Evolutionary conservation across 2,329 filamentous ascomycete genomes (phyloP), one percentile per base, ranked within the genome.

Genomic region (Trichoderma sp.): DNA sequence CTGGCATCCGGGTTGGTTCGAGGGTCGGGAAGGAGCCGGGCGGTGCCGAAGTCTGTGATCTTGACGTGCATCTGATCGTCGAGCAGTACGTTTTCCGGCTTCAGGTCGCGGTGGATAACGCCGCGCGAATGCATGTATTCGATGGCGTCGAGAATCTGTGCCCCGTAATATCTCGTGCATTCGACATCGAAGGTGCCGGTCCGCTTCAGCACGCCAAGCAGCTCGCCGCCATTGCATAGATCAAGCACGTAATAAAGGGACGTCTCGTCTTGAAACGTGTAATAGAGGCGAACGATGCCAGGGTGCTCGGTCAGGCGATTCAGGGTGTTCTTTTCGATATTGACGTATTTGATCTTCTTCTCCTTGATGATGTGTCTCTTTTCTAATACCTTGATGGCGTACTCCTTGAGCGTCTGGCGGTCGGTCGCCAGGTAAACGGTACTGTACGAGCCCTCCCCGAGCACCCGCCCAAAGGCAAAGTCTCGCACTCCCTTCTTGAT

Each of bases 291-390:
- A 65, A 99, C 93, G 66, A 99, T 94, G 21, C 95, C 95, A 7
- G 95, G 95, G 74, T 99, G 95, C 69, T 99, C 94, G 3, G 94
- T 98, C 65, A 99, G 82, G 68, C 95, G 89, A 75, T 99, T 99
- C 64, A 99, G 82, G 0, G 95, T 98, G 78, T 99, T 94, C 80
- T 97, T 97, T 78, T 99, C 95, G 72, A 99, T 99, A 78, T 98
- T 99, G 78, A 99, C 95, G 74, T 99, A 99, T 83, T 99, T 99
- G 74, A 99, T 96, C 83, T 99, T 99, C 79, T 97, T 98, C 80
- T 99, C 95, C 78, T 98, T 99, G 82, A 99, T 99, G 74, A 99
- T 99, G 77, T 99, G 95, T 72, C 93, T 88, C 80, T 99, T 99
- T 79, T 99, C 95, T 54, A 99, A 85, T 17, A 99, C 94, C 77